Base-by-base conservation (phyloP, 2,329 filamentous ascomycete genomes). In the Bipolaris victoriae region DNA sequence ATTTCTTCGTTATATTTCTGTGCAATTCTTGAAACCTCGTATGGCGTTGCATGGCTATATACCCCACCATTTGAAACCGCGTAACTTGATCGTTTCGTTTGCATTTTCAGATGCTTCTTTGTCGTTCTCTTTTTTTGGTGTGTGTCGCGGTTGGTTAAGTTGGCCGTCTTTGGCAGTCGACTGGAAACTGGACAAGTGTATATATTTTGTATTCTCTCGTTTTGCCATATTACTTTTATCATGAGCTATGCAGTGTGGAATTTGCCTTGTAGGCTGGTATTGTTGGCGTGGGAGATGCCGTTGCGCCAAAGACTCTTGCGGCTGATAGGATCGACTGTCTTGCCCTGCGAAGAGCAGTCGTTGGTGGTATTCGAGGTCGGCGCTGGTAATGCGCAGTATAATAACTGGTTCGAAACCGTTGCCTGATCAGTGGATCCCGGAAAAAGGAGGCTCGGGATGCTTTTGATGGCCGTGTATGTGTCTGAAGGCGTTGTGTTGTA, bases 21-120 rank as follows among this genome's bases (percentile, higher is more conserved):
- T 62, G 61, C 64, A 59, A 47, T 61, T 62, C 65, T 67, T 55
- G 65, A 53, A 51, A 51, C 50, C 58, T 59, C 56, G 57, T 65
- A 59, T 64, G 53, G 63, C 68, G 58, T 70, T 60, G 66, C 66
- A 60, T 67, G 61, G 61, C 67, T 67, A 69, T 74, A 74, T 74
- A 74, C 71, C 71, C 65, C 65, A 11, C 29, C 29, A 43, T 62
- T 66, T 59, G 59, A 31, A 31, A 55, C 56, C 58, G 55, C 57
- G 50, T 57, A 52, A 31, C 29, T 33, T 48, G 43, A 33, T 37
- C 36, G 46, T 54, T 44, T 61, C 49, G 55, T 53, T 31, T 31
- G 48, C 51, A 60, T 63, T 49, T 50, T 37, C 37, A 31, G 35
- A 44, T 33, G 24, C 44, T 24, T 31, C 7, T 36, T 51, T 36